phyloP scores from a whole-genome alignment of 495 filamentous ascomycete species.

The Sphaerosporella brunnea region DNA sequence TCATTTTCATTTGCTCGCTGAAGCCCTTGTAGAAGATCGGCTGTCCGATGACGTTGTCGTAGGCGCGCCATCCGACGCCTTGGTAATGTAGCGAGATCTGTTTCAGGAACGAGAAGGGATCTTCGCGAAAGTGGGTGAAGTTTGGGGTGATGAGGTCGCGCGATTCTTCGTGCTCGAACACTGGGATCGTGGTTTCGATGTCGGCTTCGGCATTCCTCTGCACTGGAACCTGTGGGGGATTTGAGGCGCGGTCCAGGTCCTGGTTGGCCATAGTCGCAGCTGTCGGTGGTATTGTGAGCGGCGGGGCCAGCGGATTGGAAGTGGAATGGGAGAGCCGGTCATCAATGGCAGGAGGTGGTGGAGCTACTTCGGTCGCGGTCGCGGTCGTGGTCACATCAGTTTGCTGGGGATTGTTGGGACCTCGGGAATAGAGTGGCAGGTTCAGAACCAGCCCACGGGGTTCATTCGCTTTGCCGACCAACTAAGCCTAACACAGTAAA shows the following conservation, averaged over 20 bases:
- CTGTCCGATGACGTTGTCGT: conserved; percentile 77
- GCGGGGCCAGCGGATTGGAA: no score
- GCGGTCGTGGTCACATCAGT: no score
- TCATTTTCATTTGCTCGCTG: conserved; percentile 66
- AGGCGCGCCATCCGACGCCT: conserved; percentile 82
- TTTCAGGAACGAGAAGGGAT: conserved; percentile 64
- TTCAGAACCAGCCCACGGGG: no score
- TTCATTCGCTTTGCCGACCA: no score
- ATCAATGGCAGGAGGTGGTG: no score
- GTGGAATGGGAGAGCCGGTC: no score
- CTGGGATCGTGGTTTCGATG: not conserved
- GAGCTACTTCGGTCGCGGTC: no score
- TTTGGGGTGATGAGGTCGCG: conserved; percentile 19
- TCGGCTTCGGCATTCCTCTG: not conserved
- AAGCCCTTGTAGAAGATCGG: conserved; percentile 87
- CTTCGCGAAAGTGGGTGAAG: conserved; percentile 33
- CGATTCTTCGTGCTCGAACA: conserved; percentile 16
- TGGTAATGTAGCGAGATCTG: conserved; percentile 82
- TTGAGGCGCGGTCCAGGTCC: not conserved
- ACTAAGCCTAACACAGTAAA: no score
- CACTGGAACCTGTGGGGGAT: not conserved
- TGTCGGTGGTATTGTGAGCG: no score
- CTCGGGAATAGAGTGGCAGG: no score
- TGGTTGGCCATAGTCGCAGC: not conserved
- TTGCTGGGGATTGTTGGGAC: no score